Conservation (phyloP, 257 asterid genomes). For the Asclepias syriaca region DNA sequence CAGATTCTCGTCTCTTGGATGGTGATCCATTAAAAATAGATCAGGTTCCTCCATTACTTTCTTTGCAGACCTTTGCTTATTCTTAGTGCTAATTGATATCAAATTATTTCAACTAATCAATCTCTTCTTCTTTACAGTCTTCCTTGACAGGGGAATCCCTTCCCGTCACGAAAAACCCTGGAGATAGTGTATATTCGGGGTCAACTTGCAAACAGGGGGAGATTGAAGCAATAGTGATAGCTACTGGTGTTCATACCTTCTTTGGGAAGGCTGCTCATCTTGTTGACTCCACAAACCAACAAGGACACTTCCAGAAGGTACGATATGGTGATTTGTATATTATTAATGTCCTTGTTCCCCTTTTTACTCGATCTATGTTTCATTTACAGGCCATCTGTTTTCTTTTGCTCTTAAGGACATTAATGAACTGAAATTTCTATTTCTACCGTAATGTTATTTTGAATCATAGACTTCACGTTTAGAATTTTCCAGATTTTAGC, state of each 20-base stretch:
- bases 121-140: constrained; percentile 32
- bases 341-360: not conserved
- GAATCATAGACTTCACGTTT: not conserved
- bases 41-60: constrained; percentile 36
- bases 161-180: constrained; percentile 58
- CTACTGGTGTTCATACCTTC: constrained; percentile 80
- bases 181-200: constrained; percentile 64
- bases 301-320: constrained; percentile 88
- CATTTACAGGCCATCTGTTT: not conserved
- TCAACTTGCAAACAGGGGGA: constrained; percentile 95
- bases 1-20: constrained; percentile 76
- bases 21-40: constrained; percentile 83
- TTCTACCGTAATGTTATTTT: not conserved
- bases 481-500: not conserved
- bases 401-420: not conserved
- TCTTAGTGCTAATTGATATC: not conserved
- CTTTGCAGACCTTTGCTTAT: constrained; percentile 3
- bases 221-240: constrained; percentile 72
- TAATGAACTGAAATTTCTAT: not conserved
- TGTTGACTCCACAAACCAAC: constrained; percentile 71
- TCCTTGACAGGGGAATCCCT: constrained; percentile 81
- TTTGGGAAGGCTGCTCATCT: constrained; percentile 91
- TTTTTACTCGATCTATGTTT: not conserved
- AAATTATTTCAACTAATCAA: constrained; percentile 9
- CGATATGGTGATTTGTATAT: not conserved